Evolutionary conservation across 192 early-diverging fungal genomes (phyloP).

Genomic region (Linnemannia hyalina): DNA sequence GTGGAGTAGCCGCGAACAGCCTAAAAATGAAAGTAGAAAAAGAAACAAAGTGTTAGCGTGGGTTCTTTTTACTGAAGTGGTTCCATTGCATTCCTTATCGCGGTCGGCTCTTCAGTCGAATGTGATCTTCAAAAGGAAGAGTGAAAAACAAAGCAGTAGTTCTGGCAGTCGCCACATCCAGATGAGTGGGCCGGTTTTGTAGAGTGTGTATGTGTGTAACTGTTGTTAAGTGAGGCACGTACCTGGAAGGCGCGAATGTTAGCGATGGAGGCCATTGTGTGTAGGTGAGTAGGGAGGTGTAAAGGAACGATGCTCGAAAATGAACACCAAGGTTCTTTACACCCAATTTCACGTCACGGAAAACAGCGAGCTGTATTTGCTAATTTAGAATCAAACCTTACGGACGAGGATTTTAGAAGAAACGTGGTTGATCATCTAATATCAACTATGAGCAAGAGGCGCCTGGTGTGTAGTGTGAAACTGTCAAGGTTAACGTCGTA

Average conservation of each 20-base stretch:
- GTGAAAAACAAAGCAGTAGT: too few species aligned
- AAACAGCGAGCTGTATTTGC: background rate
- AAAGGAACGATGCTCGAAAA: background rate
- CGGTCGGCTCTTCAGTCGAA: too few species aligned
- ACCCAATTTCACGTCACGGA: background rate
- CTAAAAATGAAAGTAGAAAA: conserved; percentile 6
- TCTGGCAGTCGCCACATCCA: background rate
- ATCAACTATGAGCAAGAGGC: too few species aligned
- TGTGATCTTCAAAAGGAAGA: too few species aligned
- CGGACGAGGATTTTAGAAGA: too few species aligned
- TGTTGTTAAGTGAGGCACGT: background rate
- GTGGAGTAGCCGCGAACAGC: conserved; percentile 48
- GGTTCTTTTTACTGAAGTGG: background rate
- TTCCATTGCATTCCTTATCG: background rate
- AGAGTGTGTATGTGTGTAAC: background rate
- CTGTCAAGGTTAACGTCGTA: too few species aligned
- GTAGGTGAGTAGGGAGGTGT: background rate
- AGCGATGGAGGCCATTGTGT: conserved; percentile 30
- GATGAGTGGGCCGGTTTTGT: background rate
- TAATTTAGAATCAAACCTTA: too few species aligned
- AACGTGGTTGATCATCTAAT: too few species aligned
- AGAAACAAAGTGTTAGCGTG: background rate
- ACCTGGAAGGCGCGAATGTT: conserved; percentile 11
- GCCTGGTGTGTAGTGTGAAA: too few species aligned
- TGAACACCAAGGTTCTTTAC: too few species aligned